Evolutionary conservation across 1,284 basidiomycete species (phyloP).

Genomic region (Chondrostereum purpureum): DNA sequence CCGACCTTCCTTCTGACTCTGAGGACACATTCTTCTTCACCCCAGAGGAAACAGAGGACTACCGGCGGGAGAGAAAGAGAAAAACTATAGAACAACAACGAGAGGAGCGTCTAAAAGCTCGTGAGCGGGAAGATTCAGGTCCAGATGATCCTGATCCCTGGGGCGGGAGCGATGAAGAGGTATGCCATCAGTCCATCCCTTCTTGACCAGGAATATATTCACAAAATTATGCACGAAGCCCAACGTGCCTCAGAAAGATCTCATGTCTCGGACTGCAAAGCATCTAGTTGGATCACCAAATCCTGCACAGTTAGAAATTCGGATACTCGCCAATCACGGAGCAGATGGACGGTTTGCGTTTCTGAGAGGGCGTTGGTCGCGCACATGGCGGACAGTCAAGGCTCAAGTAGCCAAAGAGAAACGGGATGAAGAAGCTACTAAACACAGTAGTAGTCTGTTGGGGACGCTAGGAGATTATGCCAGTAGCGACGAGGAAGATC

Average conservation of each 20-base stretch:
- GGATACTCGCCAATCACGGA: slow-evolving; percentile 83
- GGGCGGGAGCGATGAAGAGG: slow-evolving; percentile 73
- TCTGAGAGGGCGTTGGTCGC: slow-evolving; percentile 65
- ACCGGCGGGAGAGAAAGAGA: slow-evolving; percentile 58
- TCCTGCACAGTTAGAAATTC: slow-evolving; percentile 72
- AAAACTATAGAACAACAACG: slow-evolving; percentile 52
- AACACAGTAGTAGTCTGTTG: slow-evolving; percentile 1
- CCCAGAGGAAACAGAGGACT: slow-evolving; percentile 59
- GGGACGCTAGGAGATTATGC: not conserved
- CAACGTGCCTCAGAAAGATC: slow-evolving; percentile 49
- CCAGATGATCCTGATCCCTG: slow-evolving; percentile 42
- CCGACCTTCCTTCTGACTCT: slow-evolving; percentile 73
- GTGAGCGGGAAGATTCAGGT: slow-evolving; percentile 32
- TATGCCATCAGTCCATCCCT: slow-evolving; percentile 20
- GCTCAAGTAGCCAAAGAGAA: slow-evolving; percentile 25
- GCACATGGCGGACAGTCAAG: slow-evolving; percentile 52
- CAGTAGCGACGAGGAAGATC: not conserved
- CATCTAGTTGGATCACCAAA: slow-evolving; percentile 68
- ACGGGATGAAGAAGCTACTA: slow-evolving; percentile 21
- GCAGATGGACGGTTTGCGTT: slow-evolving; percentile 69
- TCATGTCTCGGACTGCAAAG: slow-evolving; percentile 72
- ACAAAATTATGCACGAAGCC: slow-evolving; percentile 40
- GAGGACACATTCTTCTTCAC: slow-evolving; percentile 79
- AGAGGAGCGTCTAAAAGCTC: slow-evolving; percentile 57
- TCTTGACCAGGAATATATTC: not conserved